Base-by-base conservation (phyloP, 441 rosid genomes). In the Geranium incanum region DNA sequence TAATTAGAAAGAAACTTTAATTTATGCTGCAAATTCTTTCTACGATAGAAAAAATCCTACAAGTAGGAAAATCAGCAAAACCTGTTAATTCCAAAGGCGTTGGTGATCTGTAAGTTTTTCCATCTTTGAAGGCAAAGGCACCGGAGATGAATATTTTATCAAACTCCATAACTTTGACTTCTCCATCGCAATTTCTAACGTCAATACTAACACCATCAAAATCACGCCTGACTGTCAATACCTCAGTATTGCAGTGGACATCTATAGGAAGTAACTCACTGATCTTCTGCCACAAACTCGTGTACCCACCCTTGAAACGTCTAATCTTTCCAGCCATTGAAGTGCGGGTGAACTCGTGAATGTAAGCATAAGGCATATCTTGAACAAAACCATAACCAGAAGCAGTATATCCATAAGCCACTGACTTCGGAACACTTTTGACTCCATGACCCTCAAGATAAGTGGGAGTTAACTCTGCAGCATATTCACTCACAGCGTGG, bases 241-340 rank as follows among this genome's bases (percentile, higher is more conserved):
- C 91, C 74, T 81, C 86, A 63, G 85, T 80, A 62, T 86, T 68
- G 65, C 82, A 79, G 59, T 66, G 74, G 75, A 89, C 78, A 52
- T 84, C 28, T 28, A 84, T 68, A 0, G 82, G 86, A 77, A 89
- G 87, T 41, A 83, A 82, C 36, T 78, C 50, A 36, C 78, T 48
- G 43, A 89, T 72, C 79, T 84, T 89, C 76, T 81, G 73, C 94
- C 94, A 89, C 0, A 89, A 81, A 45, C 85, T 81, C 60, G 76
- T 79, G 62, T 89, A 87, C 78, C 91, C 94, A 66, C 86, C 89
- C 70, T 78, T 86, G 60, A 89, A 78, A 5, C 91, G 89, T 12
- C 83, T 71, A 15, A 89, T 87, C 77, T 89, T 89, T 71, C 94
- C 90, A 6, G 94, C 94, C 91, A 89, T 89, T 63, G 91, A 87